Percentiles rank a stretch among this genome's conserved stretches.
Evolutionary conservation across 352 stramenopile genomes (phyloP).

Genomic region (Blastocystis sp.): DNA sequence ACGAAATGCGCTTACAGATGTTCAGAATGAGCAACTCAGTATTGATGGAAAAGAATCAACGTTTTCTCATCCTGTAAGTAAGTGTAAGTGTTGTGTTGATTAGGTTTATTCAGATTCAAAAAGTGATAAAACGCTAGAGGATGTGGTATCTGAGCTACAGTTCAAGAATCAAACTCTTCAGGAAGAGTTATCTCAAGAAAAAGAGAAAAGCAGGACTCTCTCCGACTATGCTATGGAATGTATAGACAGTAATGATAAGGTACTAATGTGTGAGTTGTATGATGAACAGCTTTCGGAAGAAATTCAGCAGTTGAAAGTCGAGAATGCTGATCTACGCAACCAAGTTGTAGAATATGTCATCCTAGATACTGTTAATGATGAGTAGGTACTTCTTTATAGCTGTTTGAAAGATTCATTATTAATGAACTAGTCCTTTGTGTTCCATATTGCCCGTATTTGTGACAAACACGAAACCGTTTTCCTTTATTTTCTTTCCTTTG

Average conservation of each 20-base stretch:
- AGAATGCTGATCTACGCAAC: conserved; percentile 3
- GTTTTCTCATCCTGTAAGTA: neutral
- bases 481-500: neutral
- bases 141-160: neutral
- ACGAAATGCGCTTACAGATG: neutral
- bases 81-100: neutral
- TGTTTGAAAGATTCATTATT: conserved; percentile 11
- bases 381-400: conserved; percentile 8
- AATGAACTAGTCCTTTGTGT: neutral
- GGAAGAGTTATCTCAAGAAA: neutral
- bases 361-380: neutral
- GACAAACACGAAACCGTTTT: neutral
- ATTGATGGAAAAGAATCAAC: neutral
- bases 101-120: neutral
- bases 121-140: neutral
- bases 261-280: neutral
- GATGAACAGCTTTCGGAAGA: neutral
- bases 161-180: neutral
- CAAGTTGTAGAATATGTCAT: conserved; percentile 39
- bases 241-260: conserved; percentile 15
- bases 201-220: neutral
- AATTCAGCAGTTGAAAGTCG: neutral
- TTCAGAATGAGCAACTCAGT: neutral
- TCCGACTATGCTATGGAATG: neutral
- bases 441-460: conserved; percentile 1